phyloP scores from a whole-genome alignment of 495 filamentous ascomycete species.

The Eremomyces bilateralis region DNA sequence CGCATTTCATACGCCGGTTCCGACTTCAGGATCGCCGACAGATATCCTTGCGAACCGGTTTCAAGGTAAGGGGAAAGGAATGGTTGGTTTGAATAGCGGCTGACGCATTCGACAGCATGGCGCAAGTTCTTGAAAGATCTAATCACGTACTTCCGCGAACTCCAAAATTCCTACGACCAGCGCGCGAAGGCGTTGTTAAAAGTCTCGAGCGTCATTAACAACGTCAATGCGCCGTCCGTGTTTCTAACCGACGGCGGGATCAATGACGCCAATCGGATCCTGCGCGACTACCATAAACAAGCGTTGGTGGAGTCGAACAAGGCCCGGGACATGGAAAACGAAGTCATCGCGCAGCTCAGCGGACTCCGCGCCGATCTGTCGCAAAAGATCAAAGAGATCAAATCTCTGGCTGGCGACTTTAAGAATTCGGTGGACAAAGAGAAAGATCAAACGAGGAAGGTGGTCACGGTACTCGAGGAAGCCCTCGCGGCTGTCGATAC shows the following conservation, averaged over 20 bases:
- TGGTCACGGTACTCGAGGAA: slow-evolving; percentile 60
- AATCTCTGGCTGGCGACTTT: slow-evolving; percentile 75
- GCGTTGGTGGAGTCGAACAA: slow-evolving; percentile 69
- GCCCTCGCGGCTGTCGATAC: slow-evolving; percentile 53
- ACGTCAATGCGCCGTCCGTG: slow-evolving; percentile 42
- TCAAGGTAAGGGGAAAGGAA: slow-evolving; percentile 37
- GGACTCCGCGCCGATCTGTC: slow-evolving; percentile 71
- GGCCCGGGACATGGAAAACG: slow-evolving; percentile 69
- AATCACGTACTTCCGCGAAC: slow-evolving; percentile 83
- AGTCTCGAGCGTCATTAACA: slow-evolving; percentile 64
- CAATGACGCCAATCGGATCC: slow-evolving; percentile 60
- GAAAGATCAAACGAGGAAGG: slow-evolving; percentile 44
- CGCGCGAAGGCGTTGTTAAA: slow-evolving; percentile 65
- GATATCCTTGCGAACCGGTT: slow-evolving; percentile 80
- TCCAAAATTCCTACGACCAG: slow-evolving; percentile 76
- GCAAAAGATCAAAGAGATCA: slow-evolving; percentile 97
- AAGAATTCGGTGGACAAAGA: slow-evolving; percentile 75
- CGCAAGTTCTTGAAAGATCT: slow-evolving; percentile 86
- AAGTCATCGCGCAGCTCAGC: slow-evolving; percentile 70
- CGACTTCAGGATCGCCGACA: slow-evolving; percentile 68
- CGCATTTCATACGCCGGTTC: slow-evolving; percentile 72
- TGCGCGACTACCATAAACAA: slow-evolving; percentile 64
- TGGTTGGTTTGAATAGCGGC: not conserved
- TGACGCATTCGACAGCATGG: slow-evolving; percentile 45
- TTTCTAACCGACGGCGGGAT: slow-evolving; percentile 67